Evolutionary conservation across 140 eudicot species (phyloP), one percentile per base, ranked within the genome.

Genomic region (Ambrosia hybrid): DNA sequence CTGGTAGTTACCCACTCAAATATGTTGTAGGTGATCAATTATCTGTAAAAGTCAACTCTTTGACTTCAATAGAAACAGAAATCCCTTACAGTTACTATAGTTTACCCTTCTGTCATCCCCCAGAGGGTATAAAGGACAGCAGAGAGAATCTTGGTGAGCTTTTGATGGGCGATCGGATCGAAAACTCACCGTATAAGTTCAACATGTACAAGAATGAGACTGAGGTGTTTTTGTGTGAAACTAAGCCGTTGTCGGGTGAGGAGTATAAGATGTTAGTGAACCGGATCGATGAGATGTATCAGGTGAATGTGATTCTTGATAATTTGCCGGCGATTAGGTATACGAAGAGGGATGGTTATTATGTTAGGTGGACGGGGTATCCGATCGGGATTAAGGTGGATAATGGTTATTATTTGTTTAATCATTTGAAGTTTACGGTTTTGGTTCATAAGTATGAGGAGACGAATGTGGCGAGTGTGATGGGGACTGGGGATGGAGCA

Each of bases 1-100:
- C 94, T 15, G 90, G 94, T 61, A 87, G 90, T 81, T 87, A 87
- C 75, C 88, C 88, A 52, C 95, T 83, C 76, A 88, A 83, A 51
- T 83, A 88, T 58, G 82, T 38, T 2, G 83, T 83, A 4, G 95
- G 93, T 11, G 93, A 87, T 71, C 41, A 71, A 7, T 76, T 87
- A 15, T 87, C 81, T 21, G 89, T 85, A 15, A 87, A 87, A 75
- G 90, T 85, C 77, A 85, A 85, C 83, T 85, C 90, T 8, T 76
- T 85, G 75, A 82, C 89, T 80, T 85, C 89, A 21, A 78, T 85
- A 4, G 86, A 82, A 57, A 85, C 89, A 10, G 90, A 82, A 71
- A 76, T 85, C 51, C 90, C 90, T 5, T 85, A 67, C 65, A 85
- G 90, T 71, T 85, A 85, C 70, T 85, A 85, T 39, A 82, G 87